These are phyloP conservation scores for Stemphylium lycopersici DNA, from an alignment of 2,329 filamentous ascomycete genomes.

Conservation along the genomic window DNA sequence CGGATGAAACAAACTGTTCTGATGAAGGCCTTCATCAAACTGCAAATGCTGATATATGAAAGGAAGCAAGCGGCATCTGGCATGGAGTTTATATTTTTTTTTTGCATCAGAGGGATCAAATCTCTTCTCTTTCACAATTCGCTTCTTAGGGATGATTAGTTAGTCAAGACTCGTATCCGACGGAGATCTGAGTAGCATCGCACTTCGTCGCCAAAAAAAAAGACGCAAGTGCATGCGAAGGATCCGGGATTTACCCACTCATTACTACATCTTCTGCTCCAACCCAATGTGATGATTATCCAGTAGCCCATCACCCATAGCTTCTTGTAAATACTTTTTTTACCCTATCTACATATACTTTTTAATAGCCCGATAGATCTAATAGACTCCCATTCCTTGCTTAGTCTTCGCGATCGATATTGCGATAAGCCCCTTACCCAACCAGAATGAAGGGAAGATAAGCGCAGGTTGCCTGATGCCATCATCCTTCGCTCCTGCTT, in stretches of 20 bases:
- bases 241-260: slow-evolving; percentile 50
- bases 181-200: slow-evolving; percentile 26
- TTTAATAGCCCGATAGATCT: background rate
- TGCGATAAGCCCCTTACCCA: too few relatives aligned
- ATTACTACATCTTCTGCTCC: slow-evolving; percentile 17
- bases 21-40: slow-evolving; percentile 25
- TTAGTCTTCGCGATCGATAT: too few relatives aligned
- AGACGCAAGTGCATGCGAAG: slow-evolving; percentile 16
- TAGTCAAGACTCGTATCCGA: slow-evolving; percentile 52
- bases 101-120: slow-evolving; percentile 30
- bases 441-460: too few relatives aligned
- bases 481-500: too few relatives aligned
- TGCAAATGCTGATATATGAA: slow-evolving; percentile 24
- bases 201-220: background rate
- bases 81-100: slow-evolving; percentile 24
- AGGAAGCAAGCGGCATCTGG: slow-evolving; percentile 27
- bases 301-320: background rate
- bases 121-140: slow-evolving; percentile 20
- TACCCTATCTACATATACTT: background rate
- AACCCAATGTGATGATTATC: slow-evolving; percentile 1
- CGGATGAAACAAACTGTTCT: slow-evolving; percentile 33
- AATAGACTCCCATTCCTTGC: background rate
- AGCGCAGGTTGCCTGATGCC: too few relatives aligned
- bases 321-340: background rate
- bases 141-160: slow-evolving; percentile 48